These are phyloP conservation scores for Tylopilus cervinicoccineus DNA, from an alignment of 768 basidiomycete species.

Conservation along the genomic window DNA sequence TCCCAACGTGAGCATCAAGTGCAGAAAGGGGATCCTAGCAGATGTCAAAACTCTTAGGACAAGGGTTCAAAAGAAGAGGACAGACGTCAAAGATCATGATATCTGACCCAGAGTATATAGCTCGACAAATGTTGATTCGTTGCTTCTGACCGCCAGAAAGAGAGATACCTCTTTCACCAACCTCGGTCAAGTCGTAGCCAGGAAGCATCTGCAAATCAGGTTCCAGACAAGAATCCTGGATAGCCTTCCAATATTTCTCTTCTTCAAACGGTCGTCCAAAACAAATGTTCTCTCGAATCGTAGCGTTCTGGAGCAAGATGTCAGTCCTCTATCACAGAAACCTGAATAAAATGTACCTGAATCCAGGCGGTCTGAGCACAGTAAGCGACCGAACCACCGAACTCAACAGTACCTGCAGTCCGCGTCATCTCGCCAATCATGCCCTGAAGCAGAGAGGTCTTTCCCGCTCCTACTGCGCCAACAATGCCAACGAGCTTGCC, in stretches of 20 bases:
- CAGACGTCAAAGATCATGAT: conserved; percentile 78
- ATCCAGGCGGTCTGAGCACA: conserved; percentile 93
- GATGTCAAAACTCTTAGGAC: not conserved
- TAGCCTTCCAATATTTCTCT: conserved; percentile 75
- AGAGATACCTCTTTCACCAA: conserved; percentile 85
- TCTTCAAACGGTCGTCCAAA: conserved; percentile 84
- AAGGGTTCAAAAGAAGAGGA: not conserved
- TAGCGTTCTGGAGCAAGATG: conserved; percentile 53
- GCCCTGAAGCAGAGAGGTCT: conserved; percentile 66
- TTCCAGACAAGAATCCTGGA: conserved; percentile 74
- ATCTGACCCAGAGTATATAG: conserved; percentile 82
- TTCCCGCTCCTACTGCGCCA: conserved; percentile 58
- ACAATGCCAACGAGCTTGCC: conserved; percentile 84
- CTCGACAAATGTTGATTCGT: conserved; percentile 80
- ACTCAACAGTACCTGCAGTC: conserved; percentile 59
- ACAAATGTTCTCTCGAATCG: conserved; percentile 84
- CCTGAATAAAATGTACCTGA: conserved; percentile 41
- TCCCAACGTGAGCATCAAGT: conserved; percentile 90
- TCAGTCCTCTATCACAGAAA: not conserved
- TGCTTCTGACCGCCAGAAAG: conserved; percentile 82
- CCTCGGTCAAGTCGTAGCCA: conserved; percentile 78
- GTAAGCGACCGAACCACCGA: conserved; percentile 76
- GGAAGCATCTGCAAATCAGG: conserved; percentile 76
- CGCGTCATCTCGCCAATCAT: conserved; percentile 82
- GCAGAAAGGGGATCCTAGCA: conserved; percentile 78